A percentile compares a stretch with the other conserved stretches of the same genome.
Conservation (phyloP, 139 green algal genomes). For the Chlamydomonas eustigma region DNA sequence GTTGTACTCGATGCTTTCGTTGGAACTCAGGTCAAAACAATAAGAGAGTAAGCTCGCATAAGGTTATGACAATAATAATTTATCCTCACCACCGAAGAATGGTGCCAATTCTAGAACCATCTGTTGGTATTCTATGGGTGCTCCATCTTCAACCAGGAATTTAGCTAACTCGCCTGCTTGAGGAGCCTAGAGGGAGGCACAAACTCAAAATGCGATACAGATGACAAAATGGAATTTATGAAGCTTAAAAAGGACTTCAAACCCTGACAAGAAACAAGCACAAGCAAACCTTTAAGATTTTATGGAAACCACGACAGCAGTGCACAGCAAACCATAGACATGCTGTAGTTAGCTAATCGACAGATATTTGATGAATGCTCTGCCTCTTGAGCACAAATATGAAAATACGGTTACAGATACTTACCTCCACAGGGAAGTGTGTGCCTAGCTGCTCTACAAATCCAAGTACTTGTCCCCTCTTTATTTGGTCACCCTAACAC, state of each 20-base stretch:
- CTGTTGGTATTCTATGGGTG: slow-evolving; percentile 78
- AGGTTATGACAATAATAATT: background rate
- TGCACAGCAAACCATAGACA: background rate
- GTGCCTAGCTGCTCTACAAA: slow-evolving; percentile 96
- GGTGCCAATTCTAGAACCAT: background rate
- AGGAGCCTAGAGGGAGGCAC: slow-evolving; percentile 44
- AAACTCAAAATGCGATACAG: background rate
- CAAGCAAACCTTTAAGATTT: background rate
- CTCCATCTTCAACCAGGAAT: slow-evolving; percentile 77
- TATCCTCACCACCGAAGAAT: slow-evolving; percentile 6
- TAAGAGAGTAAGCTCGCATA: background rate
- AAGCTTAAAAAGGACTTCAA: background rate
- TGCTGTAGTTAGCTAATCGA: too few relatives aligned
- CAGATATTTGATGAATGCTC: too few relatives aligned
- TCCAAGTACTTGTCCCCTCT: slow-evolving; percentile 78
- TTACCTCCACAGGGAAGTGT: slow-evolving; percentile 75
- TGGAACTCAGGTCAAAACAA: background rate
- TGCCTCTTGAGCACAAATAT: too few relatives aligned
- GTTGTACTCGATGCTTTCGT: background rate
- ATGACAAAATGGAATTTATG: background rate
- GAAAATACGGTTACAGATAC: too few relatives aligned
- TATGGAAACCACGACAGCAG: background rate
- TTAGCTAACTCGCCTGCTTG: slow-evolving; percentile 77
- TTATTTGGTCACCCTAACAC: slow-evolving; percentile 61
- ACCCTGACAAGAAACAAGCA: background rate